Percentiles rank a stretch among this genome's conserved stretches.
Conservation (phyloP, 2,329 filamentous ascomycete genomes). For the Ceratocystis alfenasii region DNA sequence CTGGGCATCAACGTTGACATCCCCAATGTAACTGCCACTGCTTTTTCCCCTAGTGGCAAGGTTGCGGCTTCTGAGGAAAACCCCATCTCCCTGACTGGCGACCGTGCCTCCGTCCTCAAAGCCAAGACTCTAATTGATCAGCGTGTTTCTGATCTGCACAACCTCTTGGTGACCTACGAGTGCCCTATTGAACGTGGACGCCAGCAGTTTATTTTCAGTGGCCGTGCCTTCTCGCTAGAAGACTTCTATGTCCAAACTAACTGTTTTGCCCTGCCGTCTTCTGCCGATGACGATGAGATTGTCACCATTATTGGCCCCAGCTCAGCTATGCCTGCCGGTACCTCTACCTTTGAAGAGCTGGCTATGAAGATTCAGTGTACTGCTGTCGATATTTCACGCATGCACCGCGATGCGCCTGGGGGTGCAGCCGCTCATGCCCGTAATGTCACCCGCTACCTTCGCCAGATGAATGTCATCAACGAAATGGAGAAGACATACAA, state of each 20-base stretch:
- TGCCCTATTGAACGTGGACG: constrained; percentile 72
- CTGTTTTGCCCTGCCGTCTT: constrained; percentile 73
- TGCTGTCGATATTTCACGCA: constrained; percentile 68
- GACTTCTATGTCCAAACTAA: constrained; percentile 86
- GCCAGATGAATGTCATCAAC: constrained; percentile 67
- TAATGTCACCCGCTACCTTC: constrained; percentile 78
- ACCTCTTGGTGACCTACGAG: constrained; percentile 65
- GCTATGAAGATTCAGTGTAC: constrained; percentile 78
- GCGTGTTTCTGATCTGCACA: constrained; percentile 61
- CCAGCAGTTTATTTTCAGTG: constrained; percentile 79
- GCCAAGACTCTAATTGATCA: constrained; percentile 71
- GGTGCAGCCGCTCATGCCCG: constrained; percentile 69
- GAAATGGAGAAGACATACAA: constrained; percentile 69
- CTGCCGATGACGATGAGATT: constrained; percentile 64
- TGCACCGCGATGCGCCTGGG: constrained; percentile 60
- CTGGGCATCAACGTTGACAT: constrained; percentile 72
- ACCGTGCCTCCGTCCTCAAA: constrained; percentile 69
- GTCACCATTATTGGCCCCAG: constrained; percentile 75
- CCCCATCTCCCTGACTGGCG: constrained; percentile 75
- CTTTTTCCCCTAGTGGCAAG: constrained; percentile 26
- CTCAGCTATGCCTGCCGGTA: constrained; percentile 58
- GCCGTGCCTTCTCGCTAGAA: constrained; percentile 64
- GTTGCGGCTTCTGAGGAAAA: constrained; percentile 53
- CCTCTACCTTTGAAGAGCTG: constrained; percentile 77
- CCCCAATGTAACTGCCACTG: constrained; percentile 40